Evolutionary conservation across 371 early-diverging fungal species (phyloP), one percentile per base, ranked within the genome.

Genomic region (Mortierella sp.): DNA sequence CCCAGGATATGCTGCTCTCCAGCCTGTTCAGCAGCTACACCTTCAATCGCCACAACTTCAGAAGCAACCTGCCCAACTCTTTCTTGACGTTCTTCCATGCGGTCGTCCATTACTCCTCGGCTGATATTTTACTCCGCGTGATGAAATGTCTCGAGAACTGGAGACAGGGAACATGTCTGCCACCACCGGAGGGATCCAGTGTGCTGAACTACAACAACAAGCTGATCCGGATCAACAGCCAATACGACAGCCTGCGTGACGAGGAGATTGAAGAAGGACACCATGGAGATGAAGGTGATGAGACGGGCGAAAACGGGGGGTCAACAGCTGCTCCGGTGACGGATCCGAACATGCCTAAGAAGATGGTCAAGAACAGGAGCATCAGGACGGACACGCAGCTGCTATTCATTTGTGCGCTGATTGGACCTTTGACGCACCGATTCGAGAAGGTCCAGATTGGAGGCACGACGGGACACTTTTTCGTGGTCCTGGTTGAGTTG

Each of bases 401-500:
- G 27, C 88, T 96, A 32, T 96, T 95, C 73, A 84, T 96, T 65
- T 94, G 95, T 76, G 93, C 94, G 16, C 81, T 95, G 70, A 81
- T 96, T 56, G 96, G 95, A 0, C 96, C 96, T 0, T 88, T 94
- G 27, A 84, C 96, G 43, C 94, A 95, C 87, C 92, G 96, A 41
- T 91, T 96, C 58, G 94, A 93, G 79, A 92, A 93, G 63, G 80
- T 86, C 1, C 86, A 86, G 56, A 72, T 86, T 11, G 86, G 80
- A 46, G 86, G 86, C 7, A 71, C 86, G 32, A 86, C 79, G 2
- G 81, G 82, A 2, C 79, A 86, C 6, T 79, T 86, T 41, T 72
- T 86, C 44, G 86, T 79, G 18, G 80, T 80, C 0, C 65, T 86
- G 32, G 77, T 86, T 5, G 86, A 86, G 46, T 41, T 86, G 29